Evolutionary conservation across 345 rosid species (phyloP), one percentile per base, ranked within the genome.

Genomic region (Bruguiera gymnorhiza): DNA sequence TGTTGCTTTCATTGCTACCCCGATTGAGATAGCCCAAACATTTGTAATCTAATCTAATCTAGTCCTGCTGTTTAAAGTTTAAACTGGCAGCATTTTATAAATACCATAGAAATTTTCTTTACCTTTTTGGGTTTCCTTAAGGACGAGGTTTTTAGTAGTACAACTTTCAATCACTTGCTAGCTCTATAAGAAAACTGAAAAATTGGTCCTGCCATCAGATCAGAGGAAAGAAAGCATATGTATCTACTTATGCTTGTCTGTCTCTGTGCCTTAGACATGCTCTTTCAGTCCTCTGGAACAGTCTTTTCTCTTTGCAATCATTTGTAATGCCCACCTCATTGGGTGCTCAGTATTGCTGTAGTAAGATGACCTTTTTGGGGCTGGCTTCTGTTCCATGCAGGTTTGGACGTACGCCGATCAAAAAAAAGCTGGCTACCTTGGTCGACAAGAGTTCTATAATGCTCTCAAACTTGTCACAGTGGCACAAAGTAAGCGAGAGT

Each of bases 401-500:
- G 91, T 95, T 37, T 95, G 98, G 98, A 79, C 79, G 58, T 75
- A 71, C 74, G 98, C 99, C 43, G 92, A 95, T 82, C 87, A 91
- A 74, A 90, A 86, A 58, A 85, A 85, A 60, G 89, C 86, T 54
- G 98, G 98, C 63, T 89, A 70, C 80, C 97, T 95, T 70, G 88
- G 90, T 76, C 89, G 94, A 73, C 84, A 91, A 51, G 99, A 95
- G 75, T 95, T 95, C 83, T 90, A 86, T 71, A 92, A 90, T 83
- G 92, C 96, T 72, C 89, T 95, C 71, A 95, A 85, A 81, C 87
- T 95, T 73, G 92, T 90, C n/a, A 92, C 98, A 11, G 98, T 92
- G 70, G 98, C 99, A 36, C 99, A 95, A 76, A 88, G 91, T 69
- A 87, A 85, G 80, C 86, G 92, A 60, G 97, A 95, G 50, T 73